Evolutionary conservation across 177 flowering plant genomes (phyloP).

Genomic region (Tripterygium wilfordii): DNA sequence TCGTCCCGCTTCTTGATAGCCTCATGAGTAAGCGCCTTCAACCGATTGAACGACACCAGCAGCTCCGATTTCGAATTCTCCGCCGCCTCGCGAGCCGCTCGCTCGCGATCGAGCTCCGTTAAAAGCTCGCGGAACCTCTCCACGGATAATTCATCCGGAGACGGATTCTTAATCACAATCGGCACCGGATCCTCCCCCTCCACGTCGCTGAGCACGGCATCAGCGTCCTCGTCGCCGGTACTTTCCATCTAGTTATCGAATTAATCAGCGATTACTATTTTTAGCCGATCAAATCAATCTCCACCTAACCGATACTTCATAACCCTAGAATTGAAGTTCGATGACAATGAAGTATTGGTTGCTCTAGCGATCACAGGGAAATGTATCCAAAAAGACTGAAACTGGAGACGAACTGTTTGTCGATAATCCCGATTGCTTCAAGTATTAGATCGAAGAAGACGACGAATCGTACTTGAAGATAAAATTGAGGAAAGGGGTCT

Average conservation of each 20-base stretch:
- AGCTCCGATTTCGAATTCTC: conserved; percentile 68
- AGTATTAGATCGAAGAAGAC: no score
- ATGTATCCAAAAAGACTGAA: no score
- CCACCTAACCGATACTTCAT: background rate
- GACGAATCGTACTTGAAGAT: no score
- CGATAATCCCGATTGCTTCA: no score
- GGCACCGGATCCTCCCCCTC: conserved; percentile 66
- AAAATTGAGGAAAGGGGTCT: no score
- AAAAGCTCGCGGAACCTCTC: conserved; percentile 53
- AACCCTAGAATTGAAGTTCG: conserved; percentile 5
- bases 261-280: no score
- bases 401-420: no score
- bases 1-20: conserved; percentile 88
- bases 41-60: conserved; percentile 50
- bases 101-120: conserved; percentile 79
- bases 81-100: conserved; percentile 55
- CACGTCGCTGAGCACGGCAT: conserved; percentile 79
- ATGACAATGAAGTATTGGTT: no score
- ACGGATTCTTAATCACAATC: conserved; percentile 17
- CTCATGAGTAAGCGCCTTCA: conserved; percentile 76
- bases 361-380: no score
- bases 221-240: conserved; percentile 54
- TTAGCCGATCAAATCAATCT: background rate
- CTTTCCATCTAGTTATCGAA: conserved; percentile 51
- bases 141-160: conserved; percentile 32